These are phyloP conservation scores for Salvia hispanica DNA, from an alignment of 257 asterid species.

Conservation along the genomic window DNA sequence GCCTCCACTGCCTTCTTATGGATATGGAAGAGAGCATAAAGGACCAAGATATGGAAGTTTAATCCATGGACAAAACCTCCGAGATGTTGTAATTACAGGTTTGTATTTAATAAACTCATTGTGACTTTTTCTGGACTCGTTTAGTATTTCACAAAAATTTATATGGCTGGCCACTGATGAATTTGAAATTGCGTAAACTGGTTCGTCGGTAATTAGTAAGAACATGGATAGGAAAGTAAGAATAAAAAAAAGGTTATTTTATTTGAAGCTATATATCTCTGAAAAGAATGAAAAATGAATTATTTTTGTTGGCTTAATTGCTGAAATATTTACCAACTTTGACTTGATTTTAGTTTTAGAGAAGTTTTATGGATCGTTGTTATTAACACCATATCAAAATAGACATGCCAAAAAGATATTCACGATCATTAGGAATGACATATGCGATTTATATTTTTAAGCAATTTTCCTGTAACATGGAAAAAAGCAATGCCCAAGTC, in stretches of 20 bases:
- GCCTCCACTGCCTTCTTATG: conserved; percentile 98
- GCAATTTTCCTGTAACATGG: too few species aligned
- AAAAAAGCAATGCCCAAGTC: too few species aligned
- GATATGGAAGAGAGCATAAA: conserved; percentile 88
- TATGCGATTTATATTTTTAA: too few species aligned
- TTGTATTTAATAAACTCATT: conserved; percentile 29
- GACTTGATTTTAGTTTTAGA: too few species aligned
- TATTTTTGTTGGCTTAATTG: neutral
- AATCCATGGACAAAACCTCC: conserved; percentile 94
- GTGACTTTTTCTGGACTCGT: neutral
- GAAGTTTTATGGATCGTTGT: too few species aligned
- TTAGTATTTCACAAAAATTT: neutral
- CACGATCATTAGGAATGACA: too few species aligned
- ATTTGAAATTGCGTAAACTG: neutral
- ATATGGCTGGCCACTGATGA: too few species aligned
- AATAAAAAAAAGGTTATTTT: neutral
- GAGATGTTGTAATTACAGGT: conserved; percentile 97
- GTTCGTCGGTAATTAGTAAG: neutral
- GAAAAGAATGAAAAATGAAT: conserved; percentile 2
- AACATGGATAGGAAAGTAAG: neutral
- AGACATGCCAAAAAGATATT: too few species aligned
- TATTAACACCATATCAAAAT: too few species aligned
- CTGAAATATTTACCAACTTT: too few species aligned
- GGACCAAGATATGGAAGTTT: conserved; percentile 96
- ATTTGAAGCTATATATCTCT: neutral